These are phyloP conservation scores for Claviceps monticola DNA, from an alignment of 2,329 filamentous ascomycete species.

Conservation along the genomic window DNA sequence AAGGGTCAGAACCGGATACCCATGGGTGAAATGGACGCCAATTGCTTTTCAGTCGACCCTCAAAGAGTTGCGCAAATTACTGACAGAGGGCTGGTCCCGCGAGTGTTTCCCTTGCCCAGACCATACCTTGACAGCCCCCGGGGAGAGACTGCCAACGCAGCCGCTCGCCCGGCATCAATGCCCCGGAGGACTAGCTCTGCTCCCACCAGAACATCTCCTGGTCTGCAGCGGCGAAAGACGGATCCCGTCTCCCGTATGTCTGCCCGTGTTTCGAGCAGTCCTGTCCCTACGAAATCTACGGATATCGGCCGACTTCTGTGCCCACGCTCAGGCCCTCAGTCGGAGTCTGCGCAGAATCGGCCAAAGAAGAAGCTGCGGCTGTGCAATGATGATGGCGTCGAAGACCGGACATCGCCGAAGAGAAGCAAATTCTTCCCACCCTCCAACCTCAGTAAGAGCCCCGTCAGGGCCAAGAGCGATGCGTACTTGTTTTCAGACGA, in stretches of 20 bases:
- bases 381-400: constrained; percentile 28
- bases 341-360: constrained; percentile 16
- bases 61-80: constrained; percentile 34
- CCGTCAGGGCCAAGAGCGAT: constrained; percentile 22
- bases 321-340: constrained; percentile 4
- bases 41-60: constrained; percentile 42
- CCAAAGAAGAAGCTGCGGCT: constrained; percentile 45
- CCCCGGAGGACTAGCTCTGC: constrained; percentile 8
- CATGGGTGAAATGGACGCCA: constrained; percentile 49
- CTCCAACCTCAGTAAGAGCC: constrained; percentile 13
- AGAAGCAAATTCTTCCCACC: constrained; percentile 42
- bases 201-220: constrained; percentile 21
- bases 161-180: constrained; percentile 1
- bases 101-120: constrained; percentile 44
- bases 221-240: constrained; percentile 34
- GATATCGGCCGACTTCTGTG: constrained; percentile 6
- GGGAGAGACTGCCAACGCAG: constrained; percentile 8
- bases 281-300: constrained; percentile 8
- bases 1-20: constrained; percentile 36
- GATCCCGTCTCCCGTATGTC: constrained; percentile 37
- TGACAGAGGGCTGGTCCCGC: constrained; percentile 34
- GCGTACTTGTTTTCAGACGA: constrained; percentile 40
- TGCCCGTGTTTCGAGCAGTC: constrained; percentile 11
- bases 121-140: constrained; percentile 35
- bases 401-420: constrained; percentile 20